A percentile compares a stretch with the other conserved stretches of the same genome.
Conservation (phyloP, 2,329 filamentous ascomycete species). For the Nemania serpens region DNA sequence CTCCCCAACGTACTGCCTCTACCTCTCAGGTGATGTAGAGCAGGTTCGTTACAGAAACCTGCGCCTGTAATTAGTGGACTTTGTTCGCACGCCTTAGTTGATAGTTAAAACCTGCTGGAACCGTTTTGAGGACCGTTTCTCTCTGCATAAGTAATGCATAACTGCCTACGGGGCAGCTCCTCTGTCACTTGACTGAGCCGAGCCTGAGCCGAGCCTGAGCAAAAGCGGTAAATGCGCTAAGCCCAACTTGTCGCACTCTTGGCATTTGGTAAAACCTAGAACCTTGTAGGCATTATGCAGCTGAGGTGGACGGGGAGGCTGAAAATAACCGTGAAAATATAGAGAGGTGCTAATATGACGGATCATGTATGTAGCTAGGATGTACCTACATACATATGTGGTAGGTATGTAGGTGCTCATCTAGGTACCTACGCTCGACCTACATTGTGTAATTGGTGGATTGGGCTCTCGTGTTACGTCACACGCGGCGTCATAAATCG, state of each 20-base stretch:
- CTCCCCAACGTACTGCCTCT: background rate
- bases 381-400: background rate
- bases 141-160: slow-evolving; percentile 2
- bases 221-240: slow-evolving; percentile 21
- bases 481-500: background rate
- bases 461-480: slow-evolving; percentile 11
- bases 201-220: slow-evolving; percentile 19
- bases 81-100: background rate
- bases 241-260: slow-evolving; percentile 1
- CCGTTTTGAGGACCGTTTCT: background rate
- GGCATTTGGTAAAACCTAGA: background rate
- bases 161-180: background rate
- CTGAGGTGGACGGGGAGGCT: too few relatives aligned
- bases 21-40: background rate
- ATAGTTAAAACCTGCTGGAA: background rate
- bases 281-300: too few relatives aligned
- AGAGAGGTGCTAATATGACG: too few relatives aligned
- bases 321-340: too few relatives aligned
- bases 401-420: background rate
- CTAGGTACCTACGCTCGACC: background rate
- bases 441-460: background rate
- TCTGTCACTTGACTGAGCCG: background rate
- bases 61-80: background rate
- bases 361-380: too few relatives aligned
- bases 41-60: background rate